Evolutionary conservation across 805 yeast genomes (phyloP).

Genomic region (Kluyveromyces dobzhanskii): DNA sequence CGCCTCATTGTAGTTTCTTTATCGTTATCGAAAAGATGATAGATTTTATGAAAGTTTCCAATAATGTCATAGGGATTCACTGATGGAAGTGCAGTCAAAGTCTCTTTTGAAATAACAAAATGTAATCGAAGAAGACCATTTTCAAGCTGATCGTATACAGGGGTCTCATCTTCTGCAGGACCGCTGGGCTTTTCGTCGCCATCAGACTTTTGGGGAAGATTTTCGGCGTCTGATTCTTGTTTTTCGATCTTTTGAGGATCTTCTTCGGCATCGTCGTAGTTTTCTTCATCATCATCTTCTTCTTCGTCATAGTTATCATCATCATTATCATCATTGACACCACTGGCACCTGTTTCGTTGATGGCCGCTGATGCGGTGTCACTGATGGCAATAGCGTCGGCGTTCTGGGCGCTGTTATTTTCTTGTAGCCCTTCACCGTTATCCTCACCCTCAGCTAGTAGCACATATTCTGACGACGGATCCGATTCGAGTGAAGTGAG

Average conservation of each 20-base stretch:
- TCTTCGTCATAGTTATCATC: constrained; percentile 24
- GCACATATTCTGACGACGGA: constrained; percentile 21
- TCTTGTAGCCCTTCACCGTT: no score
- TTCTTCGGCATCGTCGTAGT: constrained; percentile 18
- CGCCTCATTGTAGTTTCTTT: constrained; percentile 66
- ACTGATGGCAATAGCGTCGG: no score
- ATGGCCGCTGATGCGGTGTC: no score
- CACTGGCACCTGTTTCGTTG: no score
- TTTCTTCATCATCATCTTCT: constrained; percentile 27
- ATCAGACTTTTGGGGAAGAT: not conserved
- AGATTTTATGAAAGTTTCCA: constrained; percentile 60
- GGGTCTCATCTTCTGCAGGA: not conserved
- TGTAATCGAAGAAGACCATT: constrained; percentile 23
- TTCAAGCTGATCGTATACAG: constrained; percentile 7
- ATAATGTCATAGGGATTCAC: constrained; percentile 33
- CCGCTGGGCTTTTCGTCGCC: not conserved
- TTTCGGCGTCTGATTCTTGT: constrained; percentile 4
- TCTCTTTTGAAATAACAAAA: constrained; percentile 30
- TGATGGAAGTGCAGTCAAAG: constrained; percentile 25
- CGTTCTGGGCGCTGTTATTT: no score
- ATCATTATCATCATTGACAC: not conserved
- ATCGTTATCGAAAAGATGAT: constrained; percentile 72
- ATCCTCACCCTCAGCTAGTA: constrained; percentile 4
- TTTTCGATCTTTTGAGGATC: constrained; percentile 4
- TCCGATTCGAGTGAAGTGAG: constrained; percentile 38